Evolutionary conservation across 768 basidiomycete genomes (phyloP).

Genomic region (Calocybe indica): DNA sequence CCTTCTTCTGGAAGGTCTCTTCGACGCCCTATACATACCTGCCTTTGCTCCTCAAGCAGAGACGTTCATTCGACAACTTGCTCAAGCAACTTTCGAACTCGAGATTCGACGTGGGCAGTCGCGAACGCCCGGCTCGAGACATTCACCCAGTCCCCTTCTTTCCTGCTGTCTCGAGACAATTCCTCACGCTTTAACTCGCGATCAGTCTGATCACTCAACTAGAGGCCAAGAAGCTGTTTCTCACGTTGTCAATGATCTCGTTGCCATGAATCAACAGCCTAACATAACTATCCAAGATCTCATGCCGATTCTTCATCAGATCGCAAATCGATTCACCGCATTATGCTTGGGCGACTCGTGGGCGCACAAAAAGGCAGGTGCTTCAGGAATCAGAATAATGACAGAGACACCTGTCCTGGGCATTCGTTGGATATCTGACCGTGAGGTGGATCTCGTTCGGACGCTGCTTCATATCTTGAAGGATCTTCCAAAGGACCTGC

Average conservation of each 20-base stretch:
- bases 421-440: slow-evolving; percentile 74
- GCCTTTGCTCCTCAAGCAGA: slow-evolving; percentile 70
- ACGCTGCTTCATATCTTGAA: slow-evolving; percentile 89
- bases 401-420: slow-evolving; percentile 66
- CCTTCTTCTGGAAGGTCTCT: slow-evolving; percentile 65
- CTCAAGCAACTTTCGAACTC: slow-evolving; percentile 62
- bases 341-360: slow-evolving; percentile 91
- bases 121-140: slow-evolving; percentile 46
- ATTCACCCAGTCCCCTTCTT: slow-evolving; percentile 52
- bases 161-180: slow-evolving; percentile 77
- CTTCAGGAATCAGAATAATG: slow-evolving; percentile 79
- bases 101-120: slow-evolving; percentile 62
- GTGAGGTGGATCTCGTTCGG: slow-evolving; percentile 86
- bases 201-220: slow-evolving; percentile 52
- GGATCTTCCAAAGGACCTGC: slow-evolving; percentile 88
- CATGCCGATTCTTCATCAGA: slow-evolving; percentile 67
- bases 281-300: slow-evolving; percentile 49
- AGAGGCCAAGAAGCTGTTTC: slow-evolving; percentile 58
- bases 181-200: slow-evolving; percentile 68
- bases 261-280: slow-evolving; percentile 43
- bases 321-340: slow-evolving; percentile 77
- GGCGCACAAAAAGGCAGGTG: slow-evolving; percentile 86
- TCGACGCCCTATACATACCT: slow-evolving; percentile 65
- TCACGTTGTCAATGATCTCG: slow-evolving; percentile 61
- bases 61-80: slow-evolving; percentile 62